These are phyloP conservation scores for Furcasterigmium furcatum DNA, from an alignment of 2,329 filamentous ascomycete species.

Conservation along the genomic window DNA sequence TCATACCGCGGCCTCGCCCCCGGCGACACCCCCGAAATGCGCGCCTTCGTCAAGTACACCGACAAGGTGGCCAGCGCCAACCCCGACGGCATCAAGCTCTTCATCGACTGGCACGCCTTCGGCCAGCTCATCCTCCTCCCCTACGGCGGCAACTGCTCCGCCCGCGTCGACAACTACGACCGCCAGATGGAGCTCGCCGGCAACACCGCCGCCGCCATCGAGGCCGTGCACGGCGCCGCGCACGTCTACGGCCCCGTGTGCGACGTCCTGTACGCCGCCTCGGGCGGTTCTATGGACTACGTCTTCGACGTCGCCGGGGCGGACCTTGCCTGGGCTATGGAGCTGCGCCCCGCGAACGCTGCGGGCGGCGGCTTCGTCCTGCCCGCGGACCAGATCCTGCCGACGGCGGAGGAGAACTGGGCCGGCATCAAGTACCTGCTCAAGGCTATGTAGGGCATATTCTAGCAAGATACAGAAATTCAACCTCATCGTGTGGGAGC, in stretches of 20 bases:
- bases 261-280: slow-evolving; percentile 57
- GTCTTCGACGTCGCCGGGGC: slow-evolving; percentile 36
- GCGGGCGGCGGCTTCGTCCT: slow-evolving; percentile 39
- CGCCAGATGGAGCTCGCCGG: slow-evolving; percentile 46
- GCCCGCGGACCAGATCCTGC: slow-evolving; percentile 36
- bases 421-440: slow-evolving; percentile 59
- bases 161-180: slow-evolving; percentile 39
- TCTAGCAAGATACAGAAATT: too few relatives aligned
- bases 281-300: slow-evolving; percentile 40
- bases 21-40: slow-evolving; percentile 41
- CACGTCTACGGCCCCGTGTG: slow-evolving; percentile 52
- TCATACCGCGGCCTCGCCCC: slow-evolving; percentile 31
- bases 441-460: slow-evolving; percentile 28
- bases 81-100: slow-evolving; percentile 43
- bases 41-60: slow-evolving; percentile 36
- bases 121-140: slow-evolving; percentile 47
- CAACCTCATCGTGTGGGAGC: too few relatives aligned
- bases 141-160: slow-evolving; percentile 58
- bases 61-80: slow-evolving; percentile 20
- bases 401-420: slow-evolving; percentile 38
- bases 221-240: slow-evolving; percentile 29
- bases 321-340: slow-evolving; percentile 35
- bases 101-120: slow-evolving; percentile 58
- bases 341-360: slow-evolving; percentile 29
- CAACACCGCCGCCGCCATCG: slow-evolving; percentile 48